Evolutionary conservation across 352 stramenopile species (phyloP).

Genomic region (Globisporangium yorkense): DNA sequence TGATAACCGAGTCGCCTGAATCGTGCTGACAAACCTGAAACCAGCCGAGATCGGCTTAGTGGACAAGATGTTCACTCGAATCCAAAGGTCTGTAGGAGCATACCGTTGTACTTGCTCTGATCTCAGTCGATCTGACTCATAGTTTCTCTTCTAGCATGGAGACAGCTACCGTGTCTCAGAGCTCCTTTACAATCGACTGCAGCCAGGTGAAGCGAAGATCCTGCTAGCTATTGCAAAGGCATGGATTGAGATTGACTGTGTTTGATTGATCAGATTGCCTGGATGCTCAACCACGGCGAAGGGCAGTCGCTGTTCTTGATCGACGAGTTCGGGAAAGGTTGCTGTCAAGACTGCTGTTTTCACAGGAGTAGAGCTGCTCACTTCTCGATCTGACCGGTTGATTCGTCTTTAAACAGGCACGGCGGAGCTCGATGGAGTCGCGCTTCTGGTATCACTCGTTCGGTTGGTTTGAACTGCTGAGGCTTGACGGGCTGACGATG

Average conservation of each 20-base stretch:
- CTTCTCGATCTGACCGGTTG: not conserved
- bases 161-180: constrained; percentile 65
- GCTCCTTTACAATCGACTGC: constrained; percentile 87
- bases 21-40: not conserved
- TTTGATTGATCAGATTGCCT: constrained; percentile 46
- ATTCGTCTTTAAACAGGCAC: constrained; percentile 33
- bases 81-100: constrained; percentile 49
- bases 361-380: not conserved
- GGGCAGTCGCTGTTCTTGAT: constrained; percentile 68
- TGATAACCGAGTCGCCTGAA: not conserved
- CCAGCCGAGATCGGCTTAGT: constrained; percentile 71
- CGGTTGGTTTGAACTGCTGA: not conserved
- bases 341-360: not conserved
- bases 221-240: not conserved
- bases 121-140: not conserved
- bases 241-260: not conserved
- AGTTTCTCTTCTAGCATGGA: constrained; percentile 43
- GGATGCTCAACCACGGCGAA: constrained; percentile 75
- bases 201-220: constrained; percentile 40
- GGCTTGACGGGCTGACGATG: constrained; percentile 1
- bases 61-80: constrained; percentile 72
- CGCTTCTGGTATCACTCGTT: constrained; percentile 47
- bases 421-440: constrained; percentile 63
- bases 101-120: not conserved
- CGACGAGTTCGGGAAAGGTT: constrained; percentile 87